Base-by-base conservation (phyloP, 441 rosid genomes). In the Hypseocharis bilobata region DNA sequence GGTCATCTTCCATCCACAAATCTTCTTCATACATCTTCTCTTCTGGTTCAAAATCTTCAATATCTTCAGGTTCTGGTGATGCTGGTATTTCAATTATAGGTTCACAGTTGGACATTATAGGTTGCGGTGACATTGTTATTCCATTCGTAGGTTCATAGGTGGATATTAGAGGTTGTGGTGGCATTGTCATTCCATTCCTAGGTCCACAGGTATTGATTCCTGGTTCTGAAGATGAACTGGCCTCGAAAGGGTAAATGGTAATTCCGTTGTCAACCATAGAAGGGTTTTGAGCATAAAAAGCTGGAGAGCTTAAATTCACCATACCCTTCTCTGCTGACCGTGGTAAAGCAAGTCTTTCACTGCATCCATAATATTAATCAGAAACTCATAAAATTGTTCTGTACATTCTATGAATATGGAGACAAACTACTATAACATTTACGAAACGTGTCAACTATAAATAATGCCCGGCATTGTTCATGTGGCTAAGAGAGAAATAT, bases 261-360 rank as follows among this genome's bases (percentile, higher is more conserved):
- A 14, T 61, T 27, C 74, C 80, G 67, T 77, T 71, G 69, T 70
- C 64, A 45, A 70, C 74, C 70, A 70, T 45, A 42, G 65, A 27
- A 4, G 79, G 70, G 65, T 65, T 75, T 68, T 63, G 74, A 59
- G 68, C 76, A 28, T 78, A 62, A 58, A 54, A 47, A 38, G 72
- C 70, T 49, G 82, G 82, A 75, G 62, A 67, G 55, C 70, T 69
- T 52, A 86, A 69, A 79, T 72, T 68, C 44, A 83, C 77, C 69
- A 85, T 70, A 63, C 77, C 76, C 74, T 74, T 86, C 61, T 86
- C 90, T 62, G 84, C 93, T 78, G 93, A 87, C 17, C 88, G 96
- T 57, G 97, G 96, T 61, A 93, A 76, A 52, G 92, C 88, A 68
- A 91, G 87, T 74, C 92, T 89, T 62, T 96, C 93, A 79, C 99